A percentile compares a stretch with the other conserved stretches of the same genome.
These are phyloP conservation scores for Fistulinella cinereoalba DNA, from an alignment of 1,284 basidiomycete species.

Conservation along the genomic window DNA sequence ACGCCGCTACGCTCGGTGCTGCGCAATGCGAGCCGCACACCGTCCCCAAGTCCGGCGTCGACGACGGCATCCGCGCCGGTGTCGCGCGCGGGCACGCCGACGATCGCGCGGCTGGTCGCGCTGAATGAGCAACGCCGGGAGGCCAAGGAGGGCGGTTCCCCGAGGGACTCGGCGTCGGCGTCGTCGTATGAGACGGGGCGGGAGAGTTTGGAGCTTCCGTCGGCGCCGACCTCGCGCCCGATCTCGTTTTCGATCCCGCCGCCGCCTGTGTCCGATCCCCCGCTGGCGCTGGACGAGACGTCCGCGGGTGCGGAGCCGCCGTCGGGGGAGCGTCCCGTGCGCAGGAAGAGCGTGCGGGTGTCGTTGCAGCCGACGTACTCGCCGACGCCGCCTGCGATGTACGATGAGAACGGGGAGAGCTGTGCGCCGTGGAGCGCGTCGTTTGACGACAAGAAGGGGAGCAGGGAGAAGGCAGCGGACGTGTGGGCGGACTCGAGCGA, in stretches of 20 bases:
- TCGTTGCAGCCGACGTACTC: constrained; percentile 71
- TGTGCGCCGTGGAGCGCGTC: constrained; percentile 24
- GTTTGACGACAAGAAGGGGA: neutral
- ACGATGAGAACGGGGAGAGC: constrained; percentile 42
- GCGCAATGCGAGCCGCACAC: constrained; percentile 49
- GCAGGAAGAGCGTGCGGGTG: constrained; percentile 73
- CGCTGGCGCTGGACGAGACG: constrained; percentile 7
- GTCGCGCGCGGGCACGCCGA: too few relatives aligned
- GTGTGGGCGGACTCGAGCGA: constrained; percentile 72
- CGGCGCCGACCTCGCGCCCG: neutral
- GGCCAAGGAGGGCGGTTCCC: neutral
- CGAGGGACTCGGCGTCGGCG: constrained; percentile 30
- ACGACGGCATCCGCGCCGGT: neutral
- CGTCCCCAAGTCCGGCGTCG: constrained; percentile 21
- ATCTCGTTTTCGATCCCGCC: constrained; percentile 22
- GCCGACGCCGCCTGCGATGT: constrained; percentile 60
- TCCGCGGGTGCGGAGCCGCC: constrained; percentile 8
- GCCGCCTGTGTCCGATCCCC: constrained; percentile 18
- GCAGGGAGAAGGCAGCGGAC: constrained; percentile 30
- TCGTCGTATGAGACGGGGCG: constrained; percentile 62
- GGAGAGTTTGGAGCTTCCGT: constrained; percentile 38
- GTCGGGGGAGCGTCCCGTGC: constrained; percentile 31
- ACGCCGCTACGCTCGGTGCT: constrained; percentile 63
- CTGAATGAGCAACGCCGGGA: too few relatives aligned
- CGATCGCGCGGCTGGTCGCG: too few relatives aligned